Conservation (phyloP, 1,139 yeast species). For the Sugiyamaella novakii region DNA sequence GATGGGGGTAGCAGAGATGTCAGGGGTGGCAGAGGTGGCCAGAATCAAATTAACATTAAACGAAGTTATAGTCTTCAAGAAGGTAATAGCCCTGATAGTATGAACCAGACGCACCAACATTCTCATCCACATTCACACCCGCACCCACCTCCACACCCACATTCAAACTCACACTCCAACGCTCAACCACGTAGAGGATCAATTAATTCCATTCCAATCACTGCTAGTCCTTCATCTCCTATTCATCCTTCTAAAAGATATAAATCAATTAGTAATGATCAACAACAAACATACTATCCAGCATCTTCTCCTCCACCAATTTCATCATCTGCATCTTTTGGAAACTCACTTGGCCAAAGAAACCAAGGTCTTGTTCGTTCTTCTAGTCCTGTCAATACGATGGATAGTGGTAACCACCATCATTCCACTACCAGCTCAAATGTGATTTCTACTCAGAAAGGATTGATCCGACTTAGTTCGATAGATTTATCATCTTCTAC, state of each 20-base stretch:
- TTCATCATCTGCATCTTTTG: constrained; percentile 6
- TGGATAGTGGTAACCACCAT: background rate
- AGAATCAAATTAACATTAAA: background rate
- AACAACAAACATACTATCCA: constrained; percentile 22
- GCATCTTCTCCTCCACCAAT: constrained; percentile 28
- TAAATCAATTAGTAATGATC: constrained; percentile 18
- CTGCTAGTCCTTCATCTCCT: constrained; percentile 6
- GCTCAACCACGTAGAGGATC: background rate
- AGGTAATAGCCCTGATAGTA: background rate
- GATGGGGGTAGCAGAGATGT: background rate
- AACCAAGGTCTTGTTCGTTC: constrained; percentile 4
- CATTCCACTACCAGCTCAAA: constrained; percentile 9
- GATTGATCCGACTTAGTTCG: constrained; percentile 10
- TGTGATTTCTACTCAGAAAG: constrained; percentile 8
- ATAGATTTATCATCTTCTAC: constrained; percentile 12
- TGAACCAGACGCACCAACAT: background rate
- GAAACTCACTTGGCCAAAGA: background rate
- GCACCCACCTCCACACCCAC: background rate
- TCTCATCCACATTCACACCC: background rate
- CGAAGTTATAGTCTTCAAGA: constrained; percentile 7
- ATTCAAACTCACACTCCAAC: background rate
- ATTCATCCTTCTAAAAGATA: constrained; percentile 20
- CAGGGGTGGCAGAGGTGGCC: background rate
- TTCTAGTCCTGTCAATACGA: constrained; percentile 10
- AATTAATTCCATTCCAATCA: background rate